Evolutionary conservation across 306 rosid genomes (phyloP).

Genomic region (Trifolium fragiferum): DNA sequence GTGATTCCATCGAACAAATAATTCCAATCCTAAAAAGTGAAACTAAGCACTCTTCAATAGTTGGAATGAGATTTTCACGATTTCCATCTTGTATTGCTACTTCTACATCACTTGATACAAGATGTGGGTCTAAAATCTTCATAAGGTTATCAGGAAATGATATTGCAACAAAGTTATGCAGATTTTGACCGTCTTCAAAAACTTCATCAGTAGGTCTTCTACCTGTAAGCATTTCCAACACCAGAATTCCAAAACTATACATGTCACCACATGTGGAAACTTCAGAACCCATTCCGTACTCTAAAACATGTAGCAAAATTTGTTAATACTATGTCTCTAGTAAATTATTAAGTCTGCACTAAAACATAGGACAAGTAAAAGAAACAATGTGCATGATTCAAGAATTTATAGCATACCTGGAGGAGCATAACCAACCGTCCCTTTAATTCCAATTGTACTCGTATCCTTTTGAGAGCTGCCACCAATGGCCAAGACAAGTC

Average conservation of each 20-base stretch:
- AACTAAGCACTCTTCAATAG: constrained; percentile 8
- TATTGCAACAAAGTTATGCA: constrained; percentile 34
- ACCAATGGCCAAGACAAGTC: background rate
- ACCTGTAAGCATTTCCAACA: constrained; percentile 47
- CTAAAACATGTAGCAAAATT: background rate
- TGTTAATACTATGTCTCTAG: too few species aligned
- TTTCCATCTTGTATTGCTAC: background rate
- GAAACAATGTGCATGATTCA: too few species aligned
- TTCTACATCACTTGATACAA: too few species aligned
- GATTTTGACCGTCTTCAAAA: constrained; percentile 32
- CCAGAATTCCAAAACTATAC: constrained; percentile 48
- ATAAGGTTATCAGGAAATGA: constrained; percentile 31
- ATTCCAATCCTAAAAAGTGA: background rate
- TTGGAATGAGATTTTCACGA: background rate
- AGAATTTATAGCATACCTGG: constrained; percentile 28
- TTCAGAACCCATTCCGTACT: constrained; percentile 38
- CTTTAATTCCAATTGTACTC: constrained; percentile 37
- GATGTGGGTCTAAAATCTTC: constrained; percentile 20
- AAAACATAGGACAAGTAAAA: too few species aligned
- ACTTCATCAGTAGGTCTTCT: constrained; percentile 39
- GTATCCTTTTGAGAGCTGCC: background rate
- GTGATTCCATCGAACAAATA: background rate
- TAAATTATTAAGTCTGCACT: too few species aligned
- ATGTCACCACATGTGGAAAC: constrained; percentile 41
- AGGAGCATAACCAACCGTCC: constrained; percentile 37